Conservation (phyloP, 169 alveolate species). For the Plasmodium falciparum region DNA sequence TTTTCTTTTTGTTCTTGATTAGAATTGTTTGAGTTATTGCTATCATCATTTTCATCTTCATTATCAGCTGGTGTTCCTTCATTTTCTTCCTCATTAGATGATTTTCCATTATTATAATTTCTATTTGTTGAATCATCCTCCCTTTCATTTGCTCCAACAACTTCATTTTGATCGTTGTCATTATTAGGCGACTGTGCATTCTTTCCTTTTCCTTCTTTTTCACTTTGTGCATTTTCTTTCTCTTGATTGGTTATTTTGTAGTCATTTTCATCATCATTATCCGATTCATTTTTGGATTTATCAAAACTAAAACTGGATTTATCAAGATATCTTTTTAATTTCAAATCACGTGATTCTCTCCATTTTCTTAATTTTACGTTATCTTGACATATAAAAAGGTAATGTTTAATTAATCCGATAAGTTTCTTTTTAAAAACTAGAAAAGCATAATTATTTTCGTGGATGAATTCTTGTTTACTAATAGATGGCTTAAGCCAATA, state of each 20-base stretch:
- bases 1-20: slow-evolving; percentile 11
- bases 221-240: slow-evolving; percentile 1
- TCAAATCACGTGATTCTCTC: slow-evolving; percentile 77
- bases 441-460: slow-evolving; percentile 90
- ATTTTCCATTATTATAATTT: background rate
- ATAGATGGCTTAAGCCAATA: slow-evolving; percentile 92
- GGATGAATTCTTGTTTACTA: slow-evolving; percentile 92
- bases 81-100: background rate
- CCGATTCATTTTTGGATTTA: slow-evolving; percentile 31
- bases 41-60: slow-evolving; percentile 5
- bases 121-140: background rate
- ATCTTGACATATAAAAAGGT: slow-evolving; percentile 83
- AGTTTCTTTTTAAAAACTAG: slow-evolving; percentile 87
- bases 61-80: background rate
- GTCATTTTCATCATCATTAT: slow-evolving; percentile 47
- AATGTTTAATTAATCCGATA: slow-evolving; percentile 81
- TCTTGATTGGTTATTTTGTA: slow-evolving; percentile 25
- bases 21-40: background rate
- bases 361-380: slow-evolving; percentile 80
- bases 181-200: background rate
- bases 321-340: slow-evolving; percentile 45
- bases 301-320: slow-evolving; percentile 1
- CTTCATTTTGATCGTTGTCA: background rate
- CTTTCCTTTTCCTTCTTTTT: background rate
- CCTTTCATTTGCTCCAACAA: slow-evolving; percentile 2